Evolutionary conservation across 192 early-diverging fungal species (phyloP).

Genomic region (Mortierella antarctica): DNA sequence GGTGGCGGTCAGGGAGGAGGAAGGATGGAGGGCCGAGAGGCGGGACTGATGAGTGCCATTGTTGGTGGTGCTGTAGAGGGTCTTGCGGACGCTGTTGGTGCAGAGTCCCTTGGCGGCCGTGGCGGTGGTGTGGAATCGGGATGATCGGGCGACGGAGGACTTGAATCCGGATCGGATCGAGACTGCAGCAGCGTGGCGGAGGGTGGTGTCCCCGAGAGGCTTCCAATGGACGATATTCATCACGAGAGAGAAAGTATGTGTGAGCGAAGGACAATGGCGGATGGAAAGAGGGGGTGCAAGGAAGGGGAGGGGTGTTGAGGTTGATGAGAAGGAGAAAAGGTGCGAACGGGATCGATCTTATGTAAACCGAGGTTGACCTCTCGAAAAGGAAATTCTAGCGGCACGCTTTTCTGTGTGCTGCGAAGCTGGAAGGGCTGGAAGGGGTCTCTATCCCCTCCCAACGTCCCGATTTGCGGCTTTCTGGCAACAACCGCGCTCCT

Average conservation of each 20-base stretch:
- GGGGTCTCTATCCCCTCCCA: too few relatives aligned
- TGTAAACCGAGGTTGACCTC: background rate
- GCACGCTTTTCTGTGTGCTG: too few relatives aligned
- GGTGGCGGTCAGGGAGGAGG: background rate
- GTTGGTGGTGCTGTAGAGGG: conserved; percentile 5
- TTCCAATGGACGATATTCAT: conserved; percentile 20
- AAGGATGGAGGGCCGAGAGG: background rate
- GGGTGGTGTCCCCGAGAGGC: conserved; percentile 1
- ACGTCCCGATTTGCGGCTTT: too few relatives aligned
- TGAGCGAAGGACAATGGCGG: background rate
- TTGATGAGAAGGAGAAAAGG: too few relatives aligned
- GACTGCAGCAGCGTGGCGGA: conserved; percentile 7
- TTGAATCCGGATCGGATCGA: conserved; percentile 19
- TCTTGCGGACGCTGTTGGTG: conserved; percentile 39
- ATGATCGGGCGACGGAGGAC: background rate
- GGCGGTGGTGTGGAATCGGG: conserved; percentile 9
- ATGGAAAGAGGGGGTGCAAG: background rate
- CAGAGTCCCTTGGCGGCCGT: conserved; percentile 4
- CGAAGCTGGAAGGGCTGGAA: too few relatives aligned
- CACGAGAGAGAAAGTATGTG: background rate
- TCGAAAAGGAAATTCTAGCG: conserved; percentile 17
- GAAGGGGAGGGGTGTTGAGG: background rate
- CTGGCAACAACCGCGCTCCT: too few relatives aligned
- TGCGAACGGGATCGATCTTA: conserved; percentile 12
- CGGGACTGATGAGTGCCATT: background rate